Evolutionary conservation across 768 basidiomycete genomes (phyloP), one percentile per base, ranked within the genome.

Genomic region (Collybiopsis confluens): DNA sequence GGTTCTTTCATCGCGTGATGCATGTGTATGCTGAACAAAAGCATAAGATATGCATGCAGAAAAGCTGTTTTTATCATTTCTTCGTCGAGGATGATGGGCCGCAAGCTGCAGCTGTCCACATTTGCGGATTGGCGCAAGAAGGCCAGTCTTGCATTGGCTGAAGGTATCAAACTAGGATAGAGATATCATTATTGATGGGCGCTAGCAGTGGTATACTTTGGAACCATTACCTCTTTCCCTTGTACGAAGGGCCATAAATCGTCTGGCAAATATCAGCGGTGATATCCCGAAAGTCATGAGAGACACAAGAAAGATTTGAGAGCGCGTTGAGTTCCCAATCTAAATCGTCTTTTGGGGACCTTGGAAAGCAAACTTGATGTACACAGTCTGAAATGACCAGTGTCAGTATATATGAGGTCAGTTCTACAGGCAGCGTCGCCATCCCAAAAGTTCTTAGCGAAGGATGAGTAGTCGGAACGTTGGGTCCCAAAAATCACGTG

Each of bases 241-340:
- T n/a, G 8, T 37, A 21, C 9, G 48, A 33, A 24, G 11, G 23
- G 15, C 48, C 48, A 18, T 27, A 50, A 10, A 41, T 28, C 37
- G 24, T 50, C 10, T 15, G 36, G n/a, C 48, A 50, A 50, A 50
- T 50, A 28, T 26, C 18, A 21, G 27, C 38, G 4, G 36, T 38
- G 15, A 50, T 40, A 38, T 26, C 48, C 24, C 40, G 48, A 28
- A 50, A 24, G 48, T 26, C 15, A 15, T 21, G 37, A 18, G 36
- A 50, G 24, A 40, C 37, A 16, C 36, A 37, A 40, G 15, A 50
- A n/a, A 50, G 37, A 24, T 3, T 50, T 4, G 36, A 37, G 5
- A 27, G 21, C n/a, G 48, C 48, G n/a, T 40, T 50, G 13, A 50
- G 48, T 16, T 50, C 48, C 48, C 48, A 40, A 6, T 10, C 21